Percentiles rank a stretch among this genome's conserved stretches.
Conservation (phyloP, 108 stramenopile species). For the Nannochloropsis oceanica region DNA sequence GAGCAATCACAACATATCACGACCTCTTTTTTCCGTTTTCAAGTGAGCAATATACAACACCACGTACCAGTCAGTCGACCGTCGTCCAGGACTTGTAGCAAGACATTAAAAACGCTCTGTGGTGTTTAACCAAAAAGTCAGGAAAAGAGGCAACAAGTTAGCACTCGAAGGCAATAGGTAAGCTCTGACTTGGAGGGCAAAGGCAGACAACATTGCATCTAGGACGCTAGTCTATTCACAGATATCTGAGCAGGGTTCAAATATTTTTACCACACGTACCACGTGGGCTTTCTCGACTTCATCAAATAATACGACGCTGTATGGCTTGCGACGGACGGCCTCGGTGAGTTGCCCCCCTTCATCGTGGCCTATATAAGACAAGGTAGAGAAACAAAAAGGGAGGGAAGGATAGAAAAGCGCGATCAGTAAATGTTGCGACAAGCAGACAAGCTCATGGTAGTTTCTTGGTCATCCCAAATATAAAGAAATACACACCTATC, state of each 20-base stretch:
- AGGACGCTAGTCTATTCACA: no score
- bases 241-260: no score
- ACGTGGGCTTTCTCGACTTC: slow-evolving; percentile 19
- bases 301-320: slow-evolving; percentile 19
- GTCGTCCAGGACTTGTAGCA: slow-evolving; percentile 24
- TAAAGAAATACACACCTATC: no score
- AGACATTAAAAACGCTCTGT: slow-evolving; percentile 39
- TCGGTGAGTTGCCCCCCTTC: slow-evolving; percentile 22
- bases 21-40: slow-evolving; percentile 10
- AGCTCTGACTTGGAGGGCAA: no score
- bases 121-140: slow-evolving; percentile 1
- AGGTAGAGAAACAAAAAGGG: no score
- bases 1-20: no score
- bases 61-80: slow-evolving; percentile 7
- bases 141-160: no score
- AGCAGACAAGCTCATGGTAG: no score
- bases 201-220: not conserved
- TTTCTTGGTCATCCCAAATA: no score
- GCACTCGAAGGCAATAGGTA: no score
- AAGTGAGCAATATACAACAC: not conserved
- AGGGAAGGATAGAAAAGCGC: no score
- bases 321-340: slow-evolving; percentile 8
- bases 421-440: no score
- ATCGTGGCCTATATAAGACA: not conserved
- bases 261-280: not conserved